Evolutionary conservation across 2,329 filamentous ascomycete species (phyloP).

Genomic region (Teratosphaeria zuluensis): DNA sequence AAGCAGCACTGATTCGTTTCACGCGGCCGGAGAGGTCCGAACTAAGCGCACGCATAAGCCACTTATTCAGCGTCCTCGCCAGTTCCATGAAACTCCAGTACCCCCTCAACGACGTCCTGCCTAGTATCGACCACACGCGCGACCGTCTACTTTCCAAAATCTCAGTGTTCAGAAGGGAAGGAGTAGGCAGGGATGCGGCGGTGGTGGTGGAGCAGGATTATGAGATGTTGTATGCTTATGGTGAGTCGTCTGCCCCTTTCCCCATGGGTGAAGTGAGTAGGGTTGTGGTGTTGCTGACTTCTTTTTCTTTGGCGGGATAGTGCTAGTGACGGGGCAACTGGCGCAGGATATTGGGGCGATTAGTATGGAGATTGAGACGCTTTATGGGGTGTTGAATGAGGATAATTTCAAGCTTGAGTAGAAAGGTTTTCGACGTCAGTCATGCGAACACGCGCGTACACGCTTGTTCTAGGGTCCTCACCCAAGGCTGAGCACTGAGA

Average conservation of each 20-base stretch:
- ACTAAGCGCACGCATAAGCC: conserved; percentile 80
- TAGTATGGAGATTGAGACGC: conserved; percentile 33
- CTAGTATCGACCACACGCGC: conserved; percentile 68
- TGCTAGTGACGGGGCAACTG: conserved; percentile 50
- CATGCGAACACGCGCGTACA: too few species aligned
- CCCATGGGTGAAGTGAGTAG: background rate
- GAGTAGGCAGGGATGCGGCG: conserved; percentile 32
- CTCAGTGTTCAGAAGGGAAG: conserved; percentile 71
- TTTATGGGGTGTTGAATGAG: conserved; percentile 54
- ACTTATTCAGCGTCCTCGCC: conserved; percentile 76
- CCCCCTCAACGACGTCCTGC: conserved; percentile 78
- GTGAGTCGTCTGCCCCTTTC: conserved; percentile 29
- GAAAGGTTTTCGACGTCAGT: too few species aligned
- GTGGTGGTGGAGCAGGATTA: conserved; percentile 68
- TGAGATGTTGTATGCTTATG: conserved; percentile 86
- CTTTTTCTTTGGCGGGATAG: conserved; percentile 26
- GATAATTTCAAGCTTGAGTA: conserved; percentile 49
- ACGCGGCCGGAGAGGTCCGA: conserved; percentile 70
- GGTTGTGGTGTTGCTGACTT: background rate
- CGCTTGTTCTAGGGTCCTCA: too few species aligned
- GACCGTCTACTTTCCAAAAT: conserved; percentile 80
- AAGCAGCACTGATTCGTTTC: conserved; percentile 68
- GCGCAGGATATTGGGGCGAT: conserved; percentile 23
- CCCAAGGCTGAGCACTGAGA: too few species aligned
- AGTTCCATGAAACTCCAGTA: conserved; percentile 93